phyloP scores from a whole-genome alignment of 768 basidiomycete genomes.

The Mycena metata region DNA sequence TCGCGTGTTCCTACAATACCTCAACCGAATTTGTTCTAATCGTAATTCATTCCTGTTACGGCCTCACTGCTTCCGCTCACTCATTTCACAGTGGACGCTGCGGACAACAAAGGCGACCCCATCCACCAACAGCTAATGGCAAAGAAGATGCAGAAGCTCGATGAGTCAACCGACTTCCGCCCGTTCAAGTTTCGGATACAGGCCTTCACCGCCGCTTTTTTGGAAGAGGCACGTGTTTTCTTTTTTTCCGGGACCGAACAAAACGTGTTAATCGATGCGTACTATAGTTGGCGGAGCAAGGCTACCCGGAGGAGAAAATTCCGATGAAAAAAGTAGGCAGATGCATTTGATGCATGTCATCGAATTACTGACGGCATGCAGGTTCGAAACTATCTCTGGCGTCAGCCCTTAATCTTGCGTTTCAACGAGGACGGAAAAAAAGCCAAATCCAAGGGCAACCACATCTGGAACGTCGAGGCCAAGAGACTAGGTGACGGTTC shows the following conservation, averaged over 20 bases:
- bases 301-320: conserved; percentile 94
- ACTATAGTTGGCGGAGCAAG: conserved; percentile 80
- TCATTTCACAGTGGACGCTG: conserved; percentile 80
- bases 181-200: conserved; percentile 99
- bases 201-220: conserved; percentile 95
- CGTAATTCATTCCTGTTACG: conserved; percentile 63
- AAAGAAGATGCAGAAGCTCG: conserved; percentile 97
- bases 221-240: conserved; percentile 79
- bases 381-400: conserved; percentile 97
- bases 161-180: conserved; percentile 96
- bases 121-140: conserved; percentile 99
- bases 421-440: conserved; percentile 99
- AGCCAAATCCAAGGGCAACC: conserved; percentile 98
- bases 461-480: conserved; percentile 99
- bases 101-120: conserved; percentile 94
- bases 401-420: conserved; percentile 91
- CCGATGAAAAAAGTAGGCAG: conserved; percentile 91
- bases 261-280: conserved; percentile 2
- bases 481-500: conserved; percentile 79
- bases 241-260: not conserved
- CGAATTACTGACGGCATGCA: conserved; percentile 46
- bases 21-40: conserved; percentile 91
- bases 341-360: conserved; percentile 26
- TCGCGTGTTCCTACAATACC: conserved; percentile 90
- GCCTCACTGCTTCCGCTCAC: conserved; percentile 39